Evolutionary conservation across 208 protist species (phyloP), one percentile per base, ranked within the genome.

Genomic region (Leishmania major): DNA sequence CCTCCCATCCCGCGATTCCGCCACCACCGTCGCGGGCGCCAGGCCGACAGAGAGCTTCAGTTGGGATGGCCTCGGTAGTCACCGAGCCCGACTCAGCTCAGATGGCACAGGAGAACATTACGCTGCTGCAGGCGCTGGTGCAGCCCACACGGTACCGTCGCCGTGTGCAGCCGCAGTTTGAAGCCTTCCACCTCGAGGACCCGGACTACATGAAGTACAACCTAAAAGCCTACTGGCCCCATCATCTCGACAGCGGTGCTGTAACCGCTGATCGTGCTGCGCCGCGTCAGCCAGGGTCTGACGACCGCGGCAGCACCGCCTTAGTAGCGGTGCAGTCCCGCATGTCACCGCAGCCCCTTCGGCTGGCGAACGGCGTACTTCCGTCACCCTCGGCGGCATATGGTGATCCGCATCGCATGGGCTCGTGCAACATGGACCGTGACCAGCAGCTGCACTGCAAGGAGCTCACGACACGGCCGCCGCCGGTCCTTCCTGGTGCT

Each of bases 121-220:
- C 77, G 15, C 57, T 77, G 22, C 69, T 79, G 76, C 79, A 80
- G 79, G 77, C 77, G 19, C 75, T 75, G 69, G 64, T 80, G 59
- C 79, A 85, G 60, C 80, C 72, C 8, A 78, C 79, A 6, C 82
- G 82, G 28, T 75, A 76, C 37, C 79, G 80, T 37, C 78, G 78
- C 49, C 75, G 87, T 55, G 78, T 81, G 40, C 80, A 81, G 22
- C 81, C 78, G 47, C 55, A 77, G 31, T 85, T 81, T 43, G 79
- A 82, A 22, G 31, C n/a, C 15, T 37, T 82, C 40, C 84, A 71
- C 55, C 59, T 72, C 25, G 81, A 73, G 53, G 77, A 76, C 10
- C 82, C 82, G 43, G 73, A 78, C 31, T 80, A 76, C 64, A 75
- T 79, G 37, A 25, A 67, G 78, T 86, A 86, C 77, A 82, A n/a